These are phyloP conservation scores for Termitomyces bulborhizus DNA, from an alignment of 768 basidiomycete species.

Conservation along the genomic window DNA sequence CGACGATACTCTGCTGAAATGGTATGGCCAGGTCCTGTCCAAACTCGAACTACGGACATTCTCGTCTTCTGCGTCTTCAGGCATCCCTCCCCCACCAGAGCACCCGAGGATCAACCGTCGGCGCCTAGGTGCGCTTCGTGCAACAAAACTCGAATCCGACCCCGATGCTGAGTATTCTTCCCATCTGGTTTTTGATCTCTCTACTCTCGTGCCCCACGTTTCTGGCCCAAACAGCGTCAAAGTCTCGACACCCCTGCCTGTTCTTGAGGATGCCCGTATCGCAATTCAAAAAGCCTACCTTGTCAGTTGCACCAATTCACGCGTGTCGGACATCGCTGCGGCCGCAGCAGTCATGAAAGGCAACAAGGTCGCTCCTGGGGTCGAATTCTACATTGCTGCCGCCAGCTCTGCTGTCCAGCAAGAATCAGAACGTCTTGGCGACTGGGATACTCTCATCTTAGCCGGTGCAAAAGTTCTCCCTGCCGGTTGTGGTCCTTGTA, in stretches of 20 bases:
- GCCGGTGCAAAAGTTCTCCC: conserved; percentile 92
- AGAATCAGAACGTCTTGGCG: conserved; percentile 78
- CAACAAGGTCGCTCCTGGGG: conserved; percentile 74
- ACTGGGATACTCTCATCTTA: conserved; percentile 84
- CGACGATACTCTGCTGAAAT: conserved; percentile 72
- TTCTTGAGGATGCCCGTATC: conserved; percentile 67
- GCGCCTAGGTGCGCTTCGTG: conserved; percentile 62
- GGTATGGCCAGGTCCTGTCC: conserved; percentile 75
- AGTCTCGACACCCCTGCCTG: conserved; percentile 86
- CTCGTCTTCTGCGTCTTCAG: conserved; percentile 38
- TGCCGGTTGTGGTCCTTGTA: conserved; percentile 96
- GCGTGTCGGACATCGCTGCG: conserved; percentile 88
- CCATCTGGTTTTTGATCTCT: conserved; percentile 87
- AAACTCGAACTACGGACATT: conserved; percentile 78
- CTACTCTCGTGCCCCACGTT: conserved; percentile 90
- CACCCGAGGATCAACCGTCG: conserved; percentile 83
- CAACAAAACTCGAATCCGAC: conserved; percentile 59
- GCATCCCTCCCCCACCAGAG: conserved; percentile 64
- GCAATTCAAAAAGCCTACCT: conserved; percentile 96
- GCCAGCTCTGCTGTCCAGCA: conserved; percentile 89
- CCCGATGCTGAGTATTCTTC: conserved; percentile 74
- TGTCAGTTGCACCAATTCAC: conserved; percentile 96
- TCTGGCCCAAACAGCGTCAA: conserved; percentile 99
- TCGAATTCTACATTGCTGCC: conserved; percentile 97
- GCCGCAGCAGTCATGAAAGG: conserved; percentile 88